Evolutionary conservation across 352 stramenopile genomes (phyloP).

Genomic region (Halophytophthora batemanensis): DNA sequence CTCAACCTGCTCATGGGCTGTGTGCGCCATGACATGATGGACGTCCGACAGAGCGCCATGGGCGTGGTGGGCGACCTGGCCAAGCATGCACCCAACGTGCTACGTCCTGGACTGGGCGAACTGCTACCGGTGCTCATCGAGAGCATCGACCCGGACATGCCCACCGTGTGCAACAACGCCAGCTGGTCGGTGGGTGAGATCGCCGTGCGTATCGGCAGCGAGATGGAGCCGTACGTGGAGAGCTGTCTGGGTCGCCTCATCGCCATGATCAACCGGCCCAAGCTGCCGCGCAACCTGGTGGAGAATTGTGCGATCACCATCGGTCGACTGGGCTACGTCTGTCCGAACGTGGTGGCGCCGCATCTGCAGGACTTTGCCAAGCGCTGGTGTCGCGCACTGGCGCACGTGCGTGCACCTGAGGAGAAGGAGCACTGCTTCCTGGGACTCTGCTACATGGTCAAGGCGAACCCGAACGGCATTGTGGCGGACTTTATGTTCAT

Average conservation of each 20-base stretch:
- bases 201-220: constrained; percentile 75
- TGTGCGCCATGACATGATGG: constrained; percentile 81
- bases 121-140: constrained; percentile 84
- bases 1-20: constrained; percentile 87
- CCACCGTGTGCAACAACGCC: constrained; percentile 91
- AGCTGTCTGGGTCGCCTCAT: constrained; percentile 66
- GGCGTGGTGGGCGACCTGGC: constrained; percentile 87
- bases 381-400: constrained; percentile 85
- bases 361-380: constrained; percentile 86
- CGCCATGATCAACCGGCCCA: constrained; percentile 85
- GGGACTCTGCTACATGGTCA: constrained; percentile 89
- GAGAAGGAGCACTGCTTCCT: constrained; percentile 91
- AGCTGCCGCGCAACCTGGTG: constrained; percentile 83
- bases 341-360: constrained; percentile 74
- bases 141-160: constrained; percentile 85
- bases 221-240: constrained; percentile 85
- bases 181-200: constrained; percentile 91
- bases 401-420: constrained; percentile 74
- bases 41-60: constrained; percentile 89
- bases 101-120: constrained; percentile 68
- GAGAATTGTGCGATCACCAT: constrained; percentile 92
- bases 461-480: constrained; percentile 87
- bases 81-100: constrained; percentile 74
- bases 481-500: constrained; percentile 90
- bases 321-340: constrained; percentile 84